Base-by-base conservation (phyloP, 352 stramenopile species). In the Globisporangium emineosum region DNA sequence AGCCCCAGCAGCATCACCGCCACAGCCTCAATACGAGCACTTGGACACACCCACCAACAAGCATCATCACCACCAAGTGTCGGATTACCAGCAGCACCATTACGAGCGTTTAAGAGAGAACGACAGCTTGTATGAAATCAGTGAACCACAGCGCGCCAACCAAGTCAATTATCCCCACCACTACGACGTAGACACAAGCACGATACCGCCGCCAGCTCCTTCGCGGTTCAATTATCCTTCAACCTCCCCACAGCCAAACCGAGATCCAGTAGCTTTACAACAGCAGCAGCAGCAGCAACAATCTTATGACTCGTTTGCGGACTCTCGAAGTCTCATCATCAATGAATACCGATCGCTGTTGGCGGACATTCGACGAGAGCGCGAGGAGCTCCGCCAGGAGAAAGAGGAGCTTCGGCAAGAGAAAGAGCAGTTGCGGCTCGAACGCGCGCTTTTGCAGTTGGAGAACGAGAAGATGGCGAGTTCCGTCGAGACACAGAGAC, bases 401-500 rank as follows among this genome's bases (percentile, higher is more conserved):
- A 80, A 81, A 47, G 82, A 91, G 23, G 82, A 90, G 42, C 29
- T 90, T 9, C 79, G 82, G 2, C 71, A 71, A 3, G 84, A 91
- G 53, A 89, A 86, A 50, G 84, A 93, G 35, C 80, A 89, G 25
- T n/a, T 93, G n/a, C 81, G 82, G 1, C 73, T 90, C 27, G 81
- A 93, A 33, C 75, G 81, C 40, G 70, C 74, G 37, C 62, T 88
- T 30, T 64, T 91, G 55, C 82, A 91, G 59, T 65, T 91, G 42
- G 84, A 93, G 52, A 93, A 91, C 43, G 84, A 93, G 65, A 81
- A 81, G 43, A 86, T 90, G 76, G 73, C 73, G 8, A 82, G 62
- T 49, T 67, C 89, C 21, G 69, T 93, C 30, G 82, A 91, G 37
- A 70, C 78, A 0, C 79, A 92, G 58, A 75, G 81, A 17, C 76